These are phyloP conservation scores for Keithomyces neogunnii DNA, from an alignment of 2,329 filamentous ascomycete genomes.

Conservation along the genomic window DNA sequence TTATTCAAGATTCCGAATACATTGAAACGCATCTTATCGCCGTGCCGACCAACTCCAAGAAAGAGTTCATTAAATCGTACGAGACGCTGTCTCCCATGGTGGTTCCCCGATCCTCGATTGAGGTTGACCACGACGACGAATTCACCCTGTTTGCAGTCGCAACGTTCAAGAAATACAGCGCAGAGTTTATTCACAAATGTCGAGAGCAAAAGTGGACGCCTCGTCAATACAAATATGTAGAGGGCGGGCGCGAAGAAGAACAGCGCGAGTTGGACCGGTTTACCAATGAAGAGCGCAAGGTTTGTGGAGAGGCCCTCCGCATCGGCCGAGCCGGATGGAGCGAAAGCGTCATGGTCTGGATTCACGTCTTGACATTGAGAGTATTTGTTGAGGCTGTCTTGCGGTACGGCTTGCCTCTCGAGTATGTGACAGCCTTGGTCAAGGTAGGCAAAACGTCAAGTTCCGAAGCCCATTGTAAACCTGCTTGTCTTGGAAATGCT, in stretches of 20 bases:
- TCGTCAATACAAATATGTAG: constrained; percentile 85
- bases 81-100: constrained; percentile 87
- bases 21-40: constrained; percentile 92
- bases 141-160: constrained; percentile 84
- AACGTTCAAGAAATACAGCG: constrained; percentile 83
- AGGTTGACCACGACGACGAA: constrained; percentile 80
- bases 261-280: constrained; percentile 77
- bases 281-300: constrained; percentile 76
- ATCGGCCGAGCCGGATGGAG: constrained; percentile 89
- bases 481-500: background rate
- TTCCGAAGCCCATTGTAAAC: background rate
- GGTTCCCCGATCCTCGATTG: constrained; percentile 75
- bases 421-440: constrained; percentile 78
- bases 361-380: constrained; percentile 81
- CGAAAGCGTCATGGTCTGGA: constrained; percentile 92
- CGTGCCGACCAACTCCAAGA: constrained; percentile 69
- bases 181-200: constrained; percentile 86
- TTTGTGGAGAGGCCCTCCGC: constrained; percentile 85
- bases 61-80: constrained; percentile 84
- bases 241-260: constrained; percentile 85
- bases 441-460: constrained; percentile 50
- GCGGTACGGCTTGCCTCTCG: constrained; percentile 83
- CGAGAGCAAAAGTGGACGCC: constrained; percentile 92
- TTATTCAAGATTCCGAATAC: constrained; percentile 89
- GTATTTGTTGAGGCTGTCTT: constrained; percentile 99